Evolutionary conservation across 2,329 filamentous ascomycete genomes (phyloP).

Genomic region (Venturia aucupariae): DNA sequence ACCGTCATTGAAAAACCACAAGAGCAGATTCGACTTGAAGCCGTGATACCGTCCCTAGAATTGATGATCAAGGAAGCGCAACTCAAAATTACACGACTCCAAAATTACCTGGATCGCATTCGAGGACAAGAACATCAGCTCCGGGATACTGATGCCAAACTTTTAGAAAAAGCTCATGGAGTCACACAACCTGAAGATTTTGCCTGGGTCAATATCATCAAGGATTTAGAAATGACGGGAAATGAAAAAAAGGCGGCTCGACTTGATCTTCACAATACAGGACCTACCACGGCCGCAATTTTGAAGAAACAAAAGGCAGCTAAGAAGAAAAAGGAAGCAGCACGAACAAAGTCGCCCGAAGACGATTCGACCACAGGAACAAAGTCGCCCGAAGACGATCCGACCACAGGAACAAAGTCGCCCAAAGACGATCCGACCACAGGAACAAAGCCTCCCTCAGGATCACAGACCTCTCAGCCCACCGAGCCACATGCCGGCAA

Average conservation of each 20-base stretch:
- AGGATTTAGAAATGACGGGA: not conserved
- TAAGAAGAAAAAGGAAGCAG: not conserved
- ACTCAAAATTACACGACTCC: not conserved
- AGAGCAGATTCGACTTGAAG: not conserved
- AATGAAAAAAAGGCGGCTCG: conserved; percentile 4
- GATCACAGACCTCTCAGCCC: not conserved
- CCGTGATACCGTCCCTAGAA: not conserved
- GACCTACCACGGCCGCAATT: not conserved
- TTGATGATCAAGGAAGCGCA: conserved; percentile 1
- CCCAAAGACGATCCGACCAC: not conserved
- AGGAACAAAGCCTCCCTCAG: not conserved
- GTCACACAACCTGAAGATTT: conserved; percentile 1
- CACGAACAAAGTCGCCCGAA: not conserved
- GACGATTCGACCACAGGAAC: not conserved
- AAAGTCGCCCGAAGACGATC: not conserved
- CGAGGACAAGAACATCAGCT: not conserved
- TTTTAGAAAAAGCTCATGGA: not conserved
- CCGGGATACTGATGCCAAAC: not conserved
- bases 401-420: not conserved
- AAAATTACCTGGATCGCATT: not conserved
- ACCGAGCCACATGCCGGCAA: too few relatives aligned
- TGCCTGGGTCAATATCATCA: not conserved
- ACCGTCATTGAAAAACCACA: not conserved
- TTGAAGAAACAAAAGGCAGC: not conserved
- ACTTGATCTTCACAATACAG: not conserved